Evolutionary conservation across 495 filamentous ascomycete genomes (phyloP), one percentile per base, ranked within the genome.

Genomic region (Evernia prunastri): DNA sequence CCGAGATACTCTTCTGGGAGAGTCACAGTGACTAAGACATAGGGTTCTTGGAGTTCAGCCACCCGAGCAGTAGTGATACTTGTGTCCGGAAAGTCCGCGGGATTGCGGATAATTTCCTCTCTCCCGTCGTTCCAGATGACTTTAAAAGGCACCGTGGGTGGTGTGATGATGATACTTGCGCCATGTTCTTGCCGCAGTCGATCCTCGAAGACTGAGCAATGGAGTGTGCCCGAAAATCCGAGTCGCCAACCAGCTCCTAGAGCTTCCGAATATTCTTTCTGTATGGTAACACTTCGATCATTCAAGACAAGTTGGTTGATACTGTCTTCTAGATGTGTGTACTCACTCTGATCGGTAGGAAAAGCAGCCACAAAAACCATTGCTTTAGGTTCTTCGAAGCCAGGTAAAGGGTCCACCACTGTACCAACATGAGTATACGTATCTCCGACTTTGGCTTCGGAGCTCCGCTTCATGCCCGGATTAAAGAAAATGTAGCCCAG

Each of bases 351-450:
- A 73, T 98, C 92, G 0, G 90, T 87, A 1, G 94, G 94, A 68
- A 95, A 98, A 1, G 95, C 94, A 8, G 93, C 92, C 15, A 98
- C 94, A 71, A 97, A 98, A 29, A 97, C 94, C 94, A 98, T 98
- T 4, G 93, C 87, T 74, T 98, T 96, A 10, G 94, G 94, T 71
- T 98, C 95, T 75, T 96, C 94, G 66, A 98, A 98, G 1, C 94
- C 95, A 0, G 90, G 90, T 62, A 92, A 85, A 25, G 89, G 86
- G 71, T 91, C 82, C 2, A 98, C 92, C 73, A 96, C 89, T 18
- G 75, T 85, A 0, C 92, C 93, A 11, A 92, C 84, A n/a, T 81
- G 87, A 3, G 94, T 96, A 70, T 88, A 96, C 1, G 94, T 97
- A 67, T 97, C 95, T 27, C 94, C 94, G 57, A 97, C 87, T 76